Evolutionary conservation across 768 basidiomycete species (phyloP), one percentile per base, ranked within the genome.

Genomic region (Solioccasus polychromus): DNA sequence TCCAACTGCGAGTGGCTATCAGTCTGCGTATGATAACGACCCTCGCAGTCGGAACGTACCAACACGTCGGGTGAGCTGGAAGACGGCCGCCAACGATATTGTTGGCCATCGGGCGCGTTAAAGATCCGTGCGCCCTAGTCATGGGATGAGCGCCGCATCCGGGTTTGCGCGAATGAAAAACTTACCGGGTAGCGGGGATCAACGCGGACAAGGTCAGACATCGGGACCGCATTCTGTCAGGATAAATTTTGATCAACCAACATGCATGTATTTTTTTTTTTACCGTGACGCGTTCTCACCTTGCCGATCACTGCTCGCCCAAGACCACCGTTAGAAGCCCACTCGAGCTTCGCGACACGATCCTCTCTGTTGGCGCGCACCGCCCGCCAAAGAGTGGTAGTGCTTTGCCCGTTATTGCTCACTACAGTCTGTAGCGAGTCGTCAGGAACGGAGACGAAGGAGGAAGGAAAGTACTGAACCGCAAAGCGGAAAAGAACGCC

Each of bases 271-370:
- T 47, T 49, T 15, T 32, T 34, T 17, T 36, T 39, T 51, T 35
- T 40, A 41, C 52, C 23, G 43, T 47, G n/a, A n/a, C n/a, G n/a
- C 45, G 42, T 55, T 63, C 60, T 44, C 53, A 88, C 88, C 76
- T 90, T 91, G 59, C 90, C 89, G 59, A 92, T 87, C 49, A 86
- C 75, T 57, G 88, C 83, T 58, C 89, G 87, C 50, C 89, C 89
- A 40, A 92, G 82, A 45, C 85, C 83, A 50, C 88, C 89, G 54
- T 80, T 88, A 38, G 83, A 71, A 45, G 85, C 78, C 89, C 89
- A 92, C 67, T 92, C 90, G 42, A 92, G 79, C 70, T 83, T 89
- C 53, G 89, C 89, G 60, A 91, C 83, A 35, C 88, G 83, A 64
- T 92, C 89, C 70, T 91, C 88, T 63, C 85, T 88, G 71, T 85